Evolutionary conservation across 176 grass and related monocot species (phyloP), one percentile per base, ranked within the genome.

Genomic region (Sorghum bicolor): DNA sequence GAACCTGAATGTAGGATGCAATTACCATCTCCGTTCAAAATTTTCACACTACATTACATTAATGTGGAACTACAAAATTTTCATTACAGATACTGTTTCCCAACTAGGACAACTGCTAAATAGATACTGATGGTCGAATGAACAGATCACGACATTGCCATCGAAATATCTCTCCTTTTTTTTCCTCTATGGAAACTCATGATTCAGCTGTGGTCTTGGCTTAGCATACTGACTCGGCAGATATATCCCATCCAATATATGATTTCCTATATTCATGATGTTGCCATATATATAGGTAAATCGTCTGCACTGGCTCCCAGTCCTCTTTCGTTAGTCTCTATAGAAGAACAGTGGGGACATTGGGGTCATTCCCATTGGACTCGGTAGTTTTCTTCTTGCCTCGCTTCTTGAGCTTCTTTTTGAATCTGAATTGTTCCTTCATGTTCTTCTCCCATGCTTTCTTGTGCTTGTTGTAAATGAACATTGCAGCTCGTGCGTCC

Each of bases 401-500:
- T 81, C 76, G 37, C 48, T 91, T 93, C 55, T 85, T 89, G 11
- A 81, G 37, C 70, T 90, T 93, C 29, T 86, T 80, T 75, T 90
- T 96, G 8, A 87, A 88, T 81, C 87, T 88, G 50, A 90, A 83
- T 79, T 83, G 89, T 25, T 83, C 80, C 76, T 94, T 94, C 60
- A 84, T 70, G 84, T 58, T 92, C 60, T 94, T 98, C 77, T 94
- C 96, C 91, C 93, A 94, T 75, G 14, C 85, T 80, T 95, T 96
- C 86, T 95, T 95, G 80, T 96, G 77, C 82, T 92, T 96, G 32
- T 79, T 95, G 64, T 98, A 96, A 74, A 99, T 92, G 76, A 90
- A 94, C 93, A 99, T 96, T 31, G 93, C 93, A 81, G 93, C 96
- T 62, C 77, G 84, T 6, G 96, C 93, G 87, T 95, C 96, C 76